Conservation (phyloP, 331 rosid species). For the Quercus lobata region DNA sequence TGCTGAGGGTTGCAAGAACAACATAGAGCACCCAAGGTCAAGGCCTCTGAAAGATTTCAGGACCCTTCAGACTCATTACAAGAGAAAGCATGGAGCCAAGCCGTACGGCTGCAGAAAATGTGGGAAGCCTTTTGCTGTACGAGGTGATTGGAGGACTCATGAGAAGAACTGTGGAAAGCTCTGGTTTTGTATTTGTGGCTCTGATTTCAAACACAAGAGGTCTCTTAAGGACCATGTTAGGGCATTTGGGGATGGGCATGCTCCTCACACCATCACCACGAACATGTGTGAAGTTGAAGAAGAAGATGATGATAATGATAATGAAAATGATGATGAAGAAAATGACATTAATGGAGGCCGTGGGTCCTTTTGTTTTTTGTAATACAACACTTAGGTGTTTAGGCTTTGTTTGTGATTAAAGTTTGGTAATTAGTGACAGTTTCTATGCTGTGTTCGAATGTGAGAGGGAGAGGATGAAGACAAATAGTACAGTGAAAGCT, state of each 20-base stretch:
- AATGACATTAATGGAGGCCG: conserved; percentile 14
- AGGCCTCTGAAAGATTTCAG: conserved; percentile 84
- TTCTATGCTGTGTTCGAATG: conserved; percentile 13
- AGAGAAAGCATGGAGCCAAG: conserved; percentile 87
- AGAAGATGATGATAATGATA: conserved; percentile 37
- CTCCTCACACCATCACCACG: conserved; percentile 62
- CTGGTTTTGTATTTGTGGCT: conserved; percentile 94
- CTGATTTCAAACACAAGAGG: conserved; percentile 93
- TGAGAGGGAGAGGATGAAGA: conserved; percentile 47
- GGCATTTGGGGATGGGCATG: conserved; percentile 83
- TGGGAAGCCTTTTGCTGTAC: conserved; percentile 73
- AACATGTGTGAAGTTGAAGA: conserved; percentile 47
- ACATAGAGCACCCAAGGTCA: conserved; percentile 77
- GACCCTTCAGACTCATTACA: conserved; percentile 92
- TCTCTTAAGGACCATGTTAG: conserved; percentile 87
- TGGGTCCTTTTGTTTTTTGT: conserved; percentile 24
- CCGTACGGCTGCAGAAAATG: conserved; percentile 87
- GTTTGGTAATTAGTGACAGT: conserved; percentile 14
- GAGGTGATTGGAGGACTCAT: conserved; percentile 97
- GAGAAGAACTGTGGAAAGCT: conserved; percentile 96
- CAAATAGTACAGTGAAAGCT: conserved; percentile 72
- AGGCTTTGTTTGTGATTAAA: conserved; percentile 16
- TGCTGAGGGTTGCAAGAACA: conserved; percentile 91
- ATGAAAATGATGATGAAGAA: conserved; percentile 21
- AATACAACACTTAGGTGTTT: conserved; percentile 7